Evolutionary conservation across 768 basidiomycete genomes (phyloP).

Genomic region (Auriscalpium orientale): DNA sequence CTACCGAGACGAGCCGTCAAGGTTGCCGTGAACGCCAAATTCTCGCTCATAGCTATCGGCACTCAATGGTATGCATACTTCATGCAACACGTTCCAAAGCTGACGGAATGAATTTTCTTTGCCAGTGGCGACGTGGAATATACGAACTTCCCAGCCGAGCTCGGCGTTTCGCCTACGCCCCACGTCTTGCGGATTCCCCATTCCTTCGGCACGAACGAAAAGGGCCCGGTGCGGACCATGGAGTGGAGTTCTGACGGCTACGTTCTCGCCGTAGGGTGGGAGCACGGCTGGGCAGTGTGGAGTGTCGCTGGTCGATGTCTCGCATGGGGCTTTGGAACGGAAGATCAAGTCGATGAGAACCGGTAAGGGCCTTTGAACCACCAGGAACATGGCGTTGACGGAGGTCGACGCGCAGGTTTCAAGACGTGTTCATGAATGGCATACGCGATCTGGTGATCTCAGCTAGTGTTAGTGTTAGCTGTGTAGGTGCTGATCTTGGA

Average conservation of each 20-base stretch:
- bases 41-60: conserved; percentile 79
- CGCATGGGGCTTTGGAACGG: conserved; percentile 67
- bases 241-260: conserved; percentile 97
- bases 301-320: conserved; percentile 85
- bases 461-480: background rate
- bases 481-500: background rate
- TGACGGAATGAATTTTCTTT: background rate
- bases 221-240: conserved; percentile 57
- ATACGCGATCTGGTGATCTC: conserved; percentile 59
- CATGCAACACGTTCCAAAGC: background rate
- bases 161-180: conserved; percentile 48
- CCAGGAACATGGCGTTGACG: conserved; percentile 6
- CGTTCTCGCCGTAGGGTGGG: conserved; percentile 89
- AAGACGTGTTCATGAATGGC: conserved; percentile 84
- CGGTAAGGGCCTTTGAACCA: conserved; percentile 25
- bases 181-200: conserved; percentile 59
- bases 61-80: conserved; percentile 45
- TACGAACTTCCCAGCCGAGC: conserved; percentile 60
- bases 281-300: conserved; percentile 83
- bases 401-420: conserved; percentile 35
- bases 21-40: conserved; percentile 68
- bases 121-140: conserved; percentile 60
- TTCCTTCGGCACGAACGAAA: conserved; percentile 42
- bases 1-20: conserved; percentile 61
- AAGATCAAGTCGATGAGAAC: conserved; percentile 49